Conservation (phyloP, 169 alveolate genomes). For the Cryptosporidium muris region DNA sequence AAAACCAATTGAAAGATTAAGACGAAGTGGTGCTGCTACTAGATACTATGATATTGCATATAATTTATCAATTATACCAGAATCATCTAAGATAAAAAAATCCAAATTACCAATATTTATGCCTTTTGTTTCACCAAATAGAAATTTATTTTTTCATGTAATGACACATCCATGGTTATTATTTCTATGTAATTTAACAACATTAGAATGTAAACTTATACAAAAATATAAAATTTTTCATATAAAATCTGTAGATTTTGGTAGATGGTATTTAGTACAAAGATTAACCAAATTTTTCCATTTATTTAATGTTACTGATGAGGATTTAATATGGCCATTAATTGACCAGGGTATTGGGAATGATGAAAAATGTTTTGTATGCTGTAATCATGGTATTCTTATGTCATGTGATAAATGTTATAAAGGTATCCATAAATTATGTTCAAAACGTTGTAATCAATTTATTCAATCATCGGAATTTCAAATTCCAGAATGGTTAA, state of each 20-base stretch:
- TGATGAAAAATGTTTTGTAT: slow-evolving; percentile 62
- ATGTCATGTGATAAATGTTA: slow-evolving; percentile 50
- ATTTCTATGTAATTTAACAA: slow-evolving; percentile 34
- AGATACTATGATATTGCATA: too few relatives aligned
- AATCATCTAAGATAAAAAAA: too few relatives aligned
- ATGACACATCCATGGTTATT: slow-evolving; percentile 70
- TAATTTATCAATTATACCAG: too few relatives aligned
- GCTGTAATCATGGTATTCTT: slow-evolving; percentile 52
- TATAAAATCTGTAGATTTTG: slow-evolving; percentile 40
- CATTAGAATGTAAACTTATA: slow-evolving; percentile 32
- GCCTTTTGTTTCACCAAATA: background rate
- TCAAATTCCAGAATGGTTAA: slow-evolving; percentile 58
- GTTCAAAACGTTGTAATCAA: slow-evolving; percentile 36
- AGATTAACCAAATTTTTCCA: slow-evolving; percentile 34
- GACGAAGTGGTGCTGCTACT: slow-evolving; percentile 4
- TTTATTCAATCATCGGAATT: slow-evolving; percentile 41
- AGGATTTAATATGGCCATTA: slow-evolving; percentile 57
- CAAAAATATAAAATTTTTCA: slow-evolving; percentile 12
- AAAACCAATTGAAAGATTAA: slow-evolving; percentile 9
- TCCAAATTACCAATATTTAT: too few relatives aligned
- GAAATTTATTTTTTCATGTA: slow-evolving; percentile 23
- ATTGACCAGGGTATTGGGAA: slow-evolving; percentile 69
- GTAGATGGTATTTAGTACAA: slow-evolving; percentile 48
- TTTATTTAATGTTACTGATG: slow-evolving; percentile 15
- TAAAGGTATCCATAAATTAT: slow-evolving; percentile 55